A percentile compares a stretch with the other conserved stretches of the same genome.
Evolutionary conservation across 2,329 filamentous ascomycete genomes (phyloP).

Genomic region (Ceratocystis destructans): DNA sequence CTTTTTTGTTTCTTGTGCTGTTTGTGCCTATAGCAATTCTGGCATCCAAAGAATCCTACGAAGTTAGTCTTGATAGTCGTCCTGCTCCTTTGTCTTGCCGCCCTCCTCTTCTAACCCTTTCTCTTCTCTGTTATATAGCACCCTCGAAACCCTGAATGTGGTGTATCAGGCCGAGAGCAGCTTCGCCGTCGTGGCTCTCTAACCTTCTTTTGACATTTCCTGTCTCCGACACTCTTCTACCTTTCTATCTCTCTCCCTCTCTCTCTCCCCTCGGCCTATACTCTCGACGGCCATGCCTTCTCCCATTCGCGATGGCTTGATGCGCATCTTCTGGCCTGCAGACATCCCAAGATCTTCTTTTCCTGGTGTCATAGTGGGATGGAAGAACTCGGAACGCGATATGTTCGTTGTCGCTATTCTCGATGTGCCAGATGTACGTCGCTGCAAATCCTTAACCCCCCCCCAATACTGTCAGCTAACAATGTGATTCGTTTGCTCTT

Average conservation of each 20-base stretch:
- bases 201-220: conserved; percentile 45
- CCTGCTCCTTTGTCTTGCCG: not conserved
- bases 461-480: not conserved
- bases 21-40: conserved; percentile 74
- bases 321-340: conserved; percentile 97
- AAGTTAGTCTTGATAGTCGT: conserved; percentile 44
- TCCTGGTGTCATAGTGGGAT: conserved; percentile 82
- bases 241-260: too few relatives aligned
- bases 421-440: conserved; percentile 73
- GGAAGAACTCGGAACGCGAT: conserved; percentile 84
- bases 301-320: conserved; percentile 70
- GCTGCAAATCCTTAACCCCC: not conserved
- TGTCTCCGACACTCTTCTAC: too few relatives aligned
- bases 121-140: conserved; percentile 42
- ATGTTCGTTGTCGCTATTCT: conserved; percentile 80
- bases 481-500: not conserved
- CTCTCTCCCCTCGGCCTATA: conserved; percentile 20
- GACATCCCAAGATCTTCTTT: conserved; percentile 59
- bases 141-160: conserved; percentile 60
- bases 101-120: conserved; percentile 4
- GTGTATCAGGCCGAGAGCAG: conserved; percentile 91
- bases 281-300: conserved; percentile 35
- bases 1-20: conserved; percentile 69
- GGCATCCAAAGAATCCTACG: conserved; percentile 61
- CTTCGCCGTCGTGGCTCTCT: conserved; percentile 74